Base-by-base conservation (phyloP, 208 protist genomes). In the Borovskyia barvae region DNA sequence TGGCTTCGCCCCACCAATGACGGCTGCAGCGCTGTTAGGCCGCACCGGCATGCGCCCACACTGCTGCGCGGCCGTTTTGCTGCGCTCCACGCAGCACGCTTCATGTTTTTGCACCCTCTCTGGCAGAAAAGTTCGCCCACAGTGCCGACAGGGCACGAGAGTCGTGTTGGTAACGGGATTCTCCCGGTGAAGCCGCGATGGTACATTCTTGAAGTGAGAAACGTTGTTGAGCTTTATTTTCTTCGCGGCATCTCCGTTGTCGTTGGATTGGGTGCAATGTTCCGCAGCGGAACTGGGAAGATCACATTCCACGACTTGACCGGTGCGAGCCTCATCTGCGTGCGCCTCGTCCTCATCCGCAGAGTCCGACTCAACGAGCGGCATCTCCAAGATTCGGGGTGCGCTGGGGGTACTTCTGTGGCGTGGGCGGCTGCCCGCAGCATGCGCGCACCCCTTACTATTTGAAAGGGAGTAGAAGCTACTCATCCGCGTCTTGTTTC, bases 41-140 rank as follows among this genome's bases (percentile, higher is more conserved):
- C 19, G 50, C 25, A 9, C n/a, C n/a, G 0, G 3, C 36, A 37
- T 3, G 35, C 28, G 37, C 5, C 12, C 5, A 32, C 37, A 35
- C 28, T 68, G 35, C 22, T 37, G 28, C 33, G 53, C 28, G 61
- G 59, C 43, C 2, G 71, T 55, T 43, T 80, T 87, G 45, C 79
- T 77, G 22, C 83, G 87, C 42, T 91, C 87, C 8, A 84, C 19
- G 51, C 89, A 97, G 15, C 84, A 77, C 19, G 66, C 69, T 55
- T 94, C 87, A 55, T 97, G 93, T 66, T 89, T 94, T 24, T 46
- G 68, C 4, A 96, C 51, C 2, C 90, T 82, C 8, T 85, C 80
- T 17, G 67, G 75, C 12, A 71, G 61, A 57, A 97, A 96, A 12
- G 69, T 91, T 14, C 90, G 83, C 19, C 70, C 77, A 68, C 88